phyloP scores from a whole-genome alignment of 2,329 filamentous ascomycete species.

The Claviceps digitariae region DNA sequence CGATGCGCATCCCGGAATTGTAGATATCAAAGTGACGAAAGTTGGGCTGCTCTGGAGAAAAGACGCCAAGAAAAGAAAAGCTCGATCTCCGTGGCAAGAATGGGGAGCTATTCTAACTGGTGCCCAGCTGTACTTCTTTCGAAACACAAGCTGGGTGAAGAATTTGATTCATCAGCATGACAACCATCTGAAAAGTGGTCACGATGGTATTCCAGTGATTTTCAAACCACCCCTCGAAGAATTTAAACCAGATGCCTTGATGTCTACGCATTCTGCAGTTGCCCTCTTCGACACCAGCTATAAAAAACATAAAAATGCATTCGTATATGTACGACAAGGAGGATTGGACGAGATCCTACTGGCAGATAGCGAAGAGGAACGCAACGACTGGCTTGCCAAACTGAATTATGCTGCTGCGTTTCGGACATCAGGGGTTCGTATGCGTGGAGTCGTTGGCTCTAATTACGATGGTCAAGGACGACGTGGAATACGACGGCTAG shows the following conservation, averaged over 20 bases:
- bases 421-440: conserved; percentile 77
- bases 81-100: conserved; percentile 93
- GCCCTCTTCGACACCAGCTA: conserved; percentile 77
- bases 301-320: conserved; percentile 91
- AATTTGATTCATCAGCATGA: conserved; percentile 81
- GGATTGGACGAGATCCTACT: conserved; percentile 82
- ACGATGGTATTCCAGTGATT: conserved; percentile 62
- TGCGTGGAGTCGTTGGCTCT: conserved; percentile 73
- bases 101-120: conserved; percentile 95
- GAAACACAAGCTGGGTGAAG: conserved; percentile 87
- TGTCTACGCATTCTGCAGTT: conserved; percentile 88
- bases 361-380: conserved; percentile 77
- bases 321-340: conserved; percentile 76
- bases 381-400: conserved; percentile 94
- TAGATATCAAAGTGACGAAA: conserved; percentile 96
- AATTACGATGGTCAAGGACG: conserved; percentile 72
- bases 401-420: conserved; percentile 95
- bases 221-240: conserved; percentile 83
- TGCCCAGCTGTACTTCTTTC: conserved; percentile 95
- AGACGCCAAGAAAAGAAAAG: conserved; percentile 83
- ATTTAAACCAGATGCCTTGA: conserved; percentile 86
- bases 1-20: conserved; percentile 79
- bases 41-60: conserved; percentile 93
- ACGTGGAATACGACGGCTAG: conserved; percentile 57
- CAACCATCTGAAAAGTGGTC: conserved; percentile 61